Base-by-base conservation (phyloP, 805 yeast genomes). In the Pichia rugopelliculosa region DNA sequence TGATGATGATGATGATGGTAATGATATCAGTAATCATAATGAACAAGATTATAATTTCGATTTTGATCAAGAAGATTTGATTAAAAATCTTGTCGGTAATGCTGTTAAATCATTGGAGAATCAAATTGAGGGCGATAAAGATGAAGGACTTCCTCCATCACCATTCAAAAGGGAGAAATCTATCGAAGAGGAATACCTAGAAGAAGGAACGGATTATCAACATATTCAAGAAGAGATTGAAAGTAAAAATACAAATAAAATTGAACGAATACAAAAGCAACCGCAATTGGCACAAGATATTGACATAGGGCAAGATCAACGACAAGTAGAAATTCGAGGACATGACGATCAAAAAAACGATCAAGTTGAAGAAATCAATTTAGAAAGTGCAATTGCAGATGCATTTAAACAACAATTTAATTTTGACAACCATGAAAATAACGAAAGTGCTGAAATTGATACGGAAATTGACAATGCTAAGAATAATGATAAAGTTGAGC, bases 351-450 rank as follows among this genome's bases (percentile, higher is more conserved):
- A 27, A 17, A 26, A 36, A 21, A 45, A 30, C 11, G 36, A 25
- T 30, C 20, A 21, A 6, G 38, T 33, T 7, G 34, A 44, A 13
- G 50, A 37, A 13, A 25, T 20, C 4, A 42, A 47, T n/a, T 36
- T 54, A 18, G 49, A 46, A 10, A 34, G 41, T 17, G 56, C 44
- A 1, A 54, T 56, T 41, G 55, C 47, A 9, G 51, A 48, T 34
- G 57, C 56, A 4, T 42, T 56, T 10, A 21, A 27, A 17, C 39
- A 38, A 30, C 51, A 50, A 13, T 46, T 39, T 11, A 15, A 39
- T 4, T 39, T 24, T 21, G 41, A 24, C 11, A 22, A 25, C 23
- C 12, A n/a, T 34, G 17, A 17, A 10, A 10, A 23, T 25, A 33
- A 36, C n/a, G 18, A 36, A 13, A 12, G 3, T 11, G 8, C 22